Conservation (phyloP, 192 early-diverging fungal genomes). For the Diversispora eburnea region DNA sequence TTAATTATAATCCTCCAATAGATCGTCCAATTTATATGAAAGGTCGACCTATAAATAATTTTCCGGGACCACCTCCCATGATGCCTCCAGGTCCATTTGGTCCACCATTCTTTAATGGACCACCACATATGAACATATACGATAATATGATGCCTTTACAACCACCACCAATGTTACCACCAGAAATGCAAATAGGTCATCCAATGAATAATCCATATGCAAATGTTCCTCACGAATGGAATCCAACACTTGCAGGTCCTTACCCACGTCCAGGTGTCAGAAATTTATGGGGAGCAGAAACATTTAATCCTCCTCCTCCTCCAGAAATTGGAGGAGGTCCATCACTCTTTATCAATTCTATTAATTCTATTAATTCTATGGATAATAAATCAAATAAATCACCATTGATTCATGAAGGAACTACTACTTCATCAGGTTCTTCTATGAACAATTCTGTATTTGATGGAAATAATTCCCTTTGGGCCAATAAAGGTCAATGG, state of each 20-base stretch:
- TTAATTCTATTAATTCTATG: background rate
- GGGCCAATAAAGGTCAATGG: constrained; percentile 13
- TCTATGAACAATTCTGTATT: background rate
- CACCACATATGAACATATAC: constrained; percentile 3
- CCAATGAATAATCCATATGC: constrained; percentile 5
- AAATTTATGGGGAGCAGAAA: constrained; percentile 15
- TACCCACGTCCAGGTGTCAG: constrained; percentile 4
- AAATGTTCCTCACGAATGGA: constrained; percentile 14
- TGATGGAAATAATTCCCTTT: background rate
- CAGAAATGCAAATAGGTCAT: background rate
- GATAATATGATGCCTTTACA: background rate
- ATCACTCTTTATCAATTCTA: background rate
- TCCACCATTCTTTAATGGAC: background rate
- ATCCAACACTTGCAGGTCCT: background rate
- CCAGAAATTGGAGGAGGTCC: background rate
- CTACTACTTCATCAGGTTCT: background rate
- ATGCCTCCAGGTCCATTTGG: constrained; percentile 5
- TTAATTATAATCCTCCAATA: constrained; percentile 3
- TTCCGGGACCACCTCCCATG: constrained; percentile 1
- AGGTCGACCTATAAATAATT: constrained; percentile 9
- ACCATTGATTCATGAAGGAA: background rate
- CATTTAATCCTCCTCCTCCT: background rate
- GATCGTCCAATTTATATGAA: constrained; percentile 11
- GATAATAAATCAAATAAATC: constrained; percentile 8
- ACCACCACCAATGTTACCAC: constrained; percentile 9